Conservation (phyloP, 163 green algal genomes). For the Scenedesmus sp. region DNA sequence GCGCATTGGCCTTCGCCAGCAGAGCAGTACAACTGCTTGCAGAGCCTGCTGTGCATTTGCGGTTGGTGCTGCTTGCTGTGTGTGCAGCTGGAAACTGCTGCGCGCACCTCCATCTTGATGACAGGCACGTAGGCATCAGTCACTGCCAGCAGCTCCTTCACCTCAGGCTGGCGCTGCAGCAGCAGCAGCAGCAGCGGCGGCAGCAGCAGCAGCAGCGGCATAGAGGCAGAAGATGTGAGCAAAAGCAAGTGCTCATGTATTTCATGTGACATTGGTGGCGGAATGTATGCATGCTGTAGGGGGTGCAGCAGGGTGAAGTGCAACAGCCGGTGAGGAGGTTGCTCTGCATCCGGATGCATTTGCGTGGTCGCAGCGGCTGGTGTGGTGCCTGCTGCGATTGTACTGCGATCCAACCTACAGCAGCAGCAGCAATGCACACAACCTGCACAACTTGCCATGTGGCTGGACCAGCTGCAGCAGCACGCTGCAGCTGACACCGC, state of each 20-base stretch:
- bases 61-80: not conserved
- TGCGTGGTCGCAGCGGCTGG: no score
- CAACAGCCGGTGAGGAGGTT: not conserved
- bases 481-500: no score
- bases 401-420: no score
- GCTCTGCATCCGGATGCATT: no score
- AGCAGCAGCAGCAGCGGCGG: not conserved
- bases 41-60: not conserved
- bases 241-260: not conserved
- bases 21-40: not conserved
- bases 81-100: not conserved
- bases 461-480: no score
- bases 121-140: slow-evolving; percentile 95
- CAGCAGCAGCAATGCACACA: no score
- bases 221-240: not conserved
- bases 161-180: slow-evolving; percentile 63
- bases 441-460: no score
- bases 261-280: not conserved
- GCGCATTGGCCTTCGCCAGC: no score
- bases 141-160: slow-evolving; percentile 90
- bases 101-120: slow-evolving; percentile 91
- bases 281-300: no score
- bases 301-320: no score
- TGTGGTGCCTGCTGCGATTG: no score
- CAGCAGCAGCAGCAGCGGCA: not conserved